Evolutionary conservation across 495 filamentous ascomycete genomes (phyloP).

Genomic region (Xylaria palmicola): DNA sequence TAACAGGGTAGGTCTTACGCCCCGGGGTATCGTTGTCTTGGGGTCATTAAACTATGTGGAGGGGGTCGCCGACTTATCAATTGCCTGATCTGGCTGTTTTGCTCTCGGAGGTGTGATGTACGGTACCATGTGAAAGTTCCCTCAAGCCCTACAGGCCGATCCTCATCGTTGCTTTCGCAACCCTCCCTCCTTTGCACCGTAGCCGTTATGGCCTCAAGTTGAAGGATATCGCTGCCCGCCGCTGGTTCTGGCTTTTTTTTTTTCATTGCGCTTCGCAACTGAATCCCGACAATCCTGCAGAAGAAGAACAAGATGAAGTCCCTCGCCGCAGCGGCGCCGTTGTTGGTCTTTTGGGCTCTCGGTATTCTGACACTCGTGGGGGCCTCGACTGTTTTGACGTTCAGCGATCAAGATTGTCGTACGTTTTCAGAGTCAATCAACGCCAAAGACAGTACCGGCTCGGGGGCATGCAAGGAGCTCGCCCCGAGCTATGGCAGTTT

Average conservation of each 20-base stretch:
- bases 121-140: neutral
- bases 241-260: neutral
- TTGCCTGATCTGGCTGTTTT: neutral
- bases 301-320: neutral
- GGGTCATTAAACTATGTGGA: slow-evolving; percentile 1
- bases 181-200: neutral
- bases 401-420: neutral
- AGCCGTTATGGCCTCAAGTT: neutral
- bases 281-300: neutral
- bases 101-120: neutral
- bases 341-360: neutral
- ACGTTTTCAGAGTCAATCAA: neutral
- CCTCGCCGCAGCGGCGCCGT: neutral
- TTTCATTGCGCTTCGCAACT: too few relatives aligned
- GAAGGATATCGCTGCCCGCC: neutral
- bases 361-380: neutral
- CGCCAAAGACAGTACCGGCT: neutral
- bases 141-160: neutral
- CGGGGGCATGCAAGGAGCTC: neutral
- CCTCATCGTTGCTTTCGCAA: neutral
- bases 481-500: neutral
- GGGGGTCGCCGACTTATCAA: neutral
- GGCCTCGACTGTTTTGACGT: neutral
- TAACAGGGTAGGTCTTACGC: neutral
- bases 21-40: neutral